Conservation (phyloP, 31 red algal genomes). For the Endocladia muricata region DNA sequence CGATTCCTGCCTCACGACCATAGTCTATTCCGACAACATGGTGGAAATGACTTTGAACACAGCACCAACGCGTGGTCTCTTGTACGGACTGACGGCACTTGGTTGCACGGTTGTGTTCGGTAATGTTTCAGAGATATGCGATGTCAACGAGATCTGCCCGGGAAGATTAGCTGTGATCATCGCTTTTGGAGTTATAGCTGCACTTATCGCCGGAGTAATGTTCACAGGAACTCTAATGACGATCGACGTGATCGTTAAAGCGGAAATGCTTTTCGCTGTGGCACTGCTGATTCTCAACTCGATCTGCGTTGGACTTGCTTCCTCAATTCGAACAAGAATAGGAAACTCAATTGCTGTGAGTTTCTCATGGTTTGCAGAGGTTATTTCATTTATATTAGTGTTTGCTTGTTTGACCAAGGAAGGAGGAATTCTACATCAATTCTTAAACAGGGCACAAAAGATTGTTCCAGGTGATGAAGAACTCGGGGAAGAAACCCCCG, state of each 20-base stretch:
- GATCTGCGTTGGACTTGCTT: conserved; percentile 38
- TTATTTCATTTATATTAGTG: conserved; percentile 15
- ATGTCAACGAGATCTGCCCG: conserved; percentile 14
- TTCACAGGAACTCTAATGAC: conserved; percentile 8
- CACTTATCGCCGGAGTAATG: conserved; percentile 17
- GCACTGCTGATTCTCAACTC: conserved; percentile 42
- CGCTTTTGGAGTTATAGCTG: conserved; percentile 25
- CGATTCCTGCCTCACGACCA: too few relatives aligned
- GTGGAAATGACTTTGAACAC: conserved; percentile 47
- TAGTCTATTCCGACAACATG: too few relatives aligned
- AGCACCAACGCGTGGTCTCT: conserved; percentile 18
- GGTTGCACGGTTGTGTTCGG: conserved; percentile 56
- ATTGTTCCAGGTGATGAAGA: too few relatives aligned
- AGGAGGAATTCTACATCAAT: too few relatives aligned
- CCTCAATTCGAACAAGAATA: conserved; percentile 52
- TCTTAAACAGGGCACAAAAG: too few relatives aligned
- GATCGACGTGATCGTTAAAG: background rate
- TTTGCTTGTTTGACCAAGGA: conserved; percentile 31
- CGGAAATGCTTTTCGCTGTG: conserved; percentile 14
- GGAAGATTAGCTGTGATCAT: conserved; percentile 34
- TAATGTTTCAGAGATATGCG: conserved; percentile 61
- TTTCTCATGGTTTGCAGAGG: conserved; percentile 47
- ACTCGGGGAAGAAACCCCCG: too few relatives aligned
- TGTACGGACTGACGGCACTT: conserved; percentile 41
- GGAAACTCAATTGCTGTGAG: conserved; percentile 56